Evolutionary conservation across 345 rosid species (phyloP).

Genomic region (Citrus glauca): DNA sequence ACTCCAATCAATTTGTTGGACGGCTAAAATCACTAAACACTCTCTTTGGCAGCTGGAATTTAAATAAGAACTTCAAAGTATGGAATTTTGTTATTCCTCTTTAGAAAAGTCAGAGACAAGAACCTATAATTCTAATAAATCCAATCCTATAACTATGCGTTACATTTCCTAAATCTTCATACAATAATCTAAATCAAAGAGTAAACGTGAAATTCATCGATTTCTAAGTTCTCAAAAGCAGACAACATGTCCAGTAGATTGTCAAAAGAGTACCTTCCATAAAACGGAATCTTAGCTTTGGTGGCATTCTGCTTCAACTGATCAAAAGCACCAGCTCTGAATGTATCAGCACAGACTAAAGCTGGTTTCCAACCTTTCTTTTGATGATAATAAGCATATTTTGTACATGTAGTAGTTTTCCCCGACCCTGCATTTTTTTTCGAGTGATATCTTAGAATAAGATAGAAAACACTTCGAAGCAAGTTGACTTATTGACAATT

Average conservation of each 20-base stretch:
- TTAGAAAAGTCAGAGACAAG: background rate
- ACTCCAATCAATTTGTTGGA: background rate
- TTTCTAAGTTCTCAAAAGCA: conserved; percentile 1
- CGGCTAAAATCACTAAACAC: background rate
- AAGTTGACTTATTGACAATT: background rate
- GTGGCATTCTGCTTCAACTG: conserved; percentile 89
- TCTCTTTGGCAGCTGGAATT: background rate
- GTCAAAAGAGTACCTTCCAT: conserved; percentile 56
- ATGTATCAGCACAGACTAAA: conserved; percentile 87
- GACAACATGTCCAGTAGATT: background rate
- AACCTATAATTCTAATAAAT: background rate
- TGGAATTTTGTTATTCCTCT: background rate
- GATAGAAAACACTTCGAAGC: background rate
- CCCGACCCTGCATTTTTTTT: conserved; percentile 51
- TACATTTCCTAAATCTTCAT: background rate
- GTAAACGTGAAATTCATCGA: background rate
- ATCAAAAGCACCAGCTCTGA: conserved; percentile 91
- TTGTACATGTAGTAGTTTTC: conserved; percentile 82
- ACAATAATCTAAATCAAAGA: background rate
- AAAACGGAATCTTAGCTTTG: conserved; percentile 79
- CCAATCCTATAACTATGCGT: background rate
- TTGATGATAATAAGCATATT: conserved; percentile 84
- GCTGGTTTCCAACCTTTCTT: conserved; percentile 87
- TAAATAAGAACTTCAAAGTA: background rate
- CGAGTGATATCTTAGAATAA: background rate